Conservation (phyloP, 805 yeast species). For the Spathaspora boniae region DNA sequence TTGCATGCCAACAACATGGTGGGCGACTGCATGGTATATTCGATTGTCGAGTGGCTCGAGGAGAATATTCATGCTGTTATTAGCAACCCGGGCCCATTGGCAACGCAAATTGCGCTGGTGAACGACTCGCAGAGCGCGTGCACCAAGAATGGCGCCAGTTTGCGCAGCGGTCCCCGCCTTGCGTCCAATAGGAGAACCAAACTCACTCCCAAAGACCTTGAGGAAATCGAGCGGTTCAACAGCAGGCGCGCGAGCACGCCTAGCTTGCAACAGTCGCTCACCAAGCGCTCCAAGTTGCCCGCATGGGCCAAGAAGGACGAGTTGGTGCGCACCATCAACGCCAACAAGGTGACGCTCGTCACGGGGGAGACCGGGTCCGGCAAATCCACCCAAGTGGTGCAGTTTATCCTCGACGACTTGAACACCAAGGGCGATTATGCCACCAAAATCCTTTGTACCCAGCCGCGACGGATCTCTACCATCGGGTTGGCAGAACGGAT, state of each 20-base stretch:
- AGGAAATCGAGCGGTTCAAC: conserved; percentile 16
- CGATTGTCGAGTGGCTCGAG: conserved; percentile 76
- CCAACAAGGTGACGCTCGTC: conserved; percentile 65
- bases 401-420: conserved; percentile 74
- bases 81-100: conserved; percentile 71
- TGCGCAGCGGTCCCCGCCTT: background rate
- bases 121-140: no score
- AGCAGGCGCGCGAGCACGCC: conserved; percentile 16
- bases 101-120: no score
- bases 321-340: conserved; percentile 52
- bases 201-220: conserved; percentile 7
- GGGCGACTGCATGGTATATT: conserved; percentile 69
- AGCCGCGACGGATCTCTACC: conserved; percentile 94
- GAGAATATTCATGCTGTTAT: conserved; percentile 55
- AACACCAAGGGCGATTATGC: conserved; percentile 45
- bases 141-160: no score
- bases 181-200: background rate
- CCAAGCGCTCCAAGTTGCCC: conserved; percentile 59
- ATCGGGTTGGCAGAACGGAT: conserved; percentile 93
- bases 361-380: conserved; percentile 99
- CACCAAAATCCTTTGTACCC: conserved; percentile 78
- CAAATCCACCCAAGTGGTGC: conserved; percentile 92
- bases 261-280: conserved; percentile 13
- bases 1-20: conserved; percentile 41
- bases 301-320: conserved; percentile 73